Percentiles rank a stretch among this genome's conserved stretches.
Evolutionary conservation across 1,284 basidiomycete species (phyloP).

Genomic region (Dichomitus squalens): DNA sequence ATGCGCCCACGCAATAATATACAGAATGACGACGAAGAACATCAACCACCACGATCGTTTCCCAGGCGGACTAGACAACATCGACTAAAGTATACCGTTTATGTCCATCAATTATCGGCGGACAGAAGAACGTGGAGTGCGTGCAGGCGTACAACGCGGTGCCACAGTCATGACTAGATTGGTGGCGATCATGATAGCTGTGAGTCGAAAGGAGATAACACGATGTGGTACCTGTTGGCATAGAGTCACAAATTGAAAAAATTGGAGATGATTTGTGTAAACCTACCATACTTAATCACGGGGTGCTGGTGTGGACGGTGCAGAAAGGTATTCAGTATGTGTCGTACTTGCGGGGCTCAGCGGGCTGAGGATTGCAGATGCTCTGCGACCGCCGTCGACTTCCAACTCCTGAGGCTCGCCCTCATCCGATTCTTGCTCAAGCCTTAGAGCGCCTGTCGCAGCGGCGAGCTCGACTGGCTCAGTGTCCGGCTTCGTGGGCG

Average conservation of each 20-base stretch:
- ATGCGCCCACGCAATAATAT: background rate
- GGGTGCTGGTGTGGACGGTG: constrained; percentile 28
- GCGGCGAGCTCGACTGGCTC: background rate
- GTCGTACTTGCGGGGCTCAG: constrained; percentile 21
- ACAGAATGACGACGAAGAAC: background rate
- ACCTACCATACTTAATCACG: constrained; percentile 1
- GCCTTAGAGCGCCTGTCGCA: background rate
- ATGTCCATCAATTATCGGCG: background rate
- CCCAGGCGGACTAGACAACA: too few species aligned
- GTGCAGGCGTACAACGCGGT: too few species aligned
- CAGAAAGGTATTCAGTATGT: constrained; percentile 29
- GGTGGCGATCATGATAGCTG: background rate
- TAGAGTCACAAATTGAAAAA: too few species aligned
- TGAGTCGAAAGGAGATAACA: background rate
- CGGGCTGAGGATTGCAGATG: constrained; percentile 4
- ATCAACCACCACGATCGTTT: background rate
- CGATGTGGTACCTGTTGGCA: too few species aligned
- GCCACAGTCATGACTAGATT: background rate
- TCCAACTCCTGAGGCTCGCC: background rate
- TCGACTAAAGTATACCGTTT: background rate
- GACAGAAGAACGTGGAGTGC: too few species aligned
- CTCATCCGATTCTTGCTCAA: background rate
- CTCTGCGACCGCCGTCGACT: background rate
- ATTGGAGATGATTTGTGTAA: too few species aligned
- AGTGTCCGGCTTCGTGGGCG: constrained; percentile 16